A percentile compares a stretch with the other conserved stretches of the same genome.
phyloP scores from a whole-genome alignment of 164 flowering plant species.

The Sextonia rubra region DNA sequence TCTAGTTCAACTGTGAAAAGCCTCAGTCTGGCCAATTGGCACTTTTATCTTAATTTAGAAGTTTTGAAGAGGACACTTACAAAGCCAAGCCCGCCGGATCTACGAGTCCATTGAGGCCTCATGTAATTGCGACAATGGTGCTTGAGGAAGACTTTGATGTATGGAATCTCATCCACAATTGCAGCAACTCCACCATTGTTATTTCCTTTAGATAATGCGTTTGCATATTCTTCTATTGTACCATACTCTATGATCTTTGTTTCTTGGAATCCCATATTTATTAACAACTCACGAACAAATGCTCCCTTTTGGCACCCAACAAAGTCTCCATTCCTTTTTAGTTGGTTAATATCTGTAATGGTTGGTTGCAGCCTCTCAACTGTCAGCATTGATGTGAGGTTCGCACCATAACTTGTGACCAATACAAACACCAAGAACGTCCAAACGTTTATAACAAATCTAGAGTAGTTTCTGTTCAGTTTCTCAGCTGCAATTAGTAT shows the following conservation, averaged over 20 bases:
- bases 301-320: background rate
- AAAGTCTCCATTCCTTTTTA: background rate
- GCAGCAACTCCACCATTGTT: background rate
- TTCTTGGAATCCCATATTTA: background rate
- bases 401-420: background rate
- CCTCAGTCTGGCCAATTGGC: no score
- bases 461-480: conserved; percentile 9
- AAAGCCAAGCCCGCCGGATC: conserved; percentile 1
- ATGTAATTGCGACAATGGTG: background rate
- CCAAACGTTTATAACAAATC: conserved; percentile 20
- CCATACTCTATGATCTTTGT: background rate
- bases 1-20: no score
- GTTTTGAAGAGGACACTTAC: background rate
- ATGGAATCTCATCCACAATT: background rate
- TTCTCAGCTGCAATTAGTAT: conserved; percentile 6
- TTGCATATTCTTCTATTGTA: background rate
- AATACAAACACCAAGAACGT: conserved; percentile 10
- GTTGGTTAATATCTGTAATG: background rate
- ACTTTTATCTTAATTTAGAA: background rate
- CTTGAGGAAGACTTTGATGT: background rate
- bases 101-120: background rate
- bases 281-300: background rate
- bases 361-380: background rate
- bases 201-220: background rate
- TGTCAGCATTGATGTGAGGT: background rate